A percentile compares a stretch with the other conserved stretches of the same genome.
phyloP scores from a whole-genome alignment of 2,329 filamentous ascomycete species.

The Trichoderma endophyticum region DNA sequence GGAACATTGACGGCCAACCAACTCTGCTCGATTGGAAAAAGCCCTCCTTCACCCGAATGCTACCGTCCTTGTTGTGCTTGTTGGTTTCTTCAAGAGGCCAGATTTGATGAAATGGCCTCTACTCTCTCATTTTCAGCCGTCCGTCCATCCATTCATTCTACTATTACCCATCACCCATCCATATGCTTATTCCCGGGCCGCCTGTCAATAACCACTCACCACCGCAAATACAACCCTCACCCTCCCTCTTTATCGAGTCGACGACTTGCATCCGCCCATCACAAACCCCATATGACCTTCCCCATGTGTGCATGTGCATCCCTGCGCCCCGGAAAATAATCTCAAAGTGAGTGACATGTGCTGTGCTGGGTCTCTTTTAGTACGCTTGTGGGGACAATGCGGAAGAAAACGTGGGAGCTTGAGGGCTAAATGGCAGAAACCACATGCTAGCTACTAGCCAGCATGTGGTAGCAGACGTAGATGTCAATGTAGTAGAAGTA shows the following conservation, averaged over 20 bases:
- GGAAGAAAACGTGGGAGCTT: background rate
- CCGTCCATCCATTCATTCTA: background rate
- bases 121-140: background rate
- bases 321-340: constrained; percentile 16
- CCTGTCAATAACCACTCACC: background rate
- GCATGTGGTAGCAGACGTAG: too few species aligned
- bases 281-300: constrained; percentile 5
- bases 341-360: background rate
- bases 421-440: background rate
- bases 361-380: background rate
- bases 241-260: background rate
- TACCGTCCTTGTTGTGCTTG: background rate
- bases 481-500: background rate
- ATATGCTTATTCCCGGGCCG: background rate
- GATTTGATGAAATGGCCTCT: background rate
- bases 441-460: background rate
- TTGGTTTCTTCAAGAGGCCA: background rate
- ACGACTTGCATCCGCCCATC: background rate
- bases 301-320: background rate
- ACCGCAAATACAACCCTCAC: background rate
- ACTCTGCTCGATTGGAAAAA: background rate
- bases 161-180: background rate
- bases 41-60: background rate
- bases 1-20: background rate
- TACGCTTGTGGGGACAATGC: background rate